These are phyloP conservation scores for Thalassiosira profunda DNA, from an alignment of 108 stramenopile genomes.

Conservation along the genomic window DNA sequence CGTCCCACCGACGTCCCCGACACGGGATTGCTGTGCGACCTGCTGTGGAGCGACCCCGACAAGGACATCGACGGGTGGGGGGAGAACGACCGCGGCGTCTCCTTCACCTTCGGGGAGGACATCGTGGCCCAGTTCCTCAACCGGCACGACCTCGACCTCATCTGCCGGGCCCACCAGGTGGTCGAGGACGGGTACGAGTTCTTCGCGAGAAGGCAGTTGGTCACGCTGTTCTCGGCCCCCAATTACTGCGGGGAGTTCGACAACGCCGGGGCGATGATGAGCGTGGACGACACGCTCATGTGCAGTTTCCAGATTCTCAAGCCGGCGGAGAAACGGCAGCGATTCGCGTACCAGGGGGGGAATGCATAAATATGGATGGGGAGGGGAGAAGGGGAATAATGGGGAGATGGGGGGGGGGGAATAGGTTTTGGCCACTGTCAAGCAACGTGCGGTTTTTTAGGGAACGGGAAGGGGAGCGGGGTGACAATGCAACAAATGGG, in stretches of 20 bases:
- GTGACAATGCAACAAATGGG: no score
- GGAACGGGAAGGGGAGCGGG: no score
- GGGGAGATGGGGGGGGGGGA: no score
- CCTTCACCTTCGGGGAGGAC: slow-evolving; percentile 99
- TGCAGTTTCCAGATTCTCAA: slow-evolving; percentile 99
- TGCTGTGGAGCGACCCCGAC: slow-evolving; percentile 99
- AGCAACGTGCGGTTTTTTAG: no score
- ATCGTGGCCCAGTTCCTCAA: slow-evolving; percentile 98
- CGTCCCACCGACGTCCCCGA: slow-evolving; percentile 99
- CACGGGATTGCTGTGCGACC: slow-evolving; percentile 98
- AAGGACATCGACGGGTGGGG: slow-evolving; percentile 99
- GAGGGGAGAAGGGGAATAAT: no score
- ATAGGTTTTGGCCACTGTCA: no score
- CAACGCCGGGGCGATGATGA: slow-evolving; percentile 99
- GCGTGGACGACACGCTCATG: slow-evolving; percentile 99
- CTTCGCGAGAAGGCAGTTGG: slow-evolving; percentile 98
- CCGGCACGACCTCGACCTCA: slow-evolving; percentile 98
- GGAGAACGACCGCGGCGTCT: slow-evolving; percentile 99
- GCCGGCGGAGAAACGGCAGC: slow-evolving; percentile 99
- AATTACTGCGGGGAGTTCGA: slow-evolving; percentile 99
- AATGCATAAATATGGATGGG: slow-evolving; percentile 34
- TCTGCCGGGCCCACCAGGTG: slow-evolving; percentile 99
- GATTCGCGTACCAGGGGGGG: slow-evolving; percentile 90
- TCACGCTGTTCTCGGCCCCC: slow-evolving; percentile 98
- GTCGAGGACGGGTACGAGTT: slow-evolving; percentile 99